These are phyloP conservation scores for Aschersonia sp. DNA, from an alignment of 2,329 filamentous ascomycete genomes.

Conservation along the genomic window DNA sequence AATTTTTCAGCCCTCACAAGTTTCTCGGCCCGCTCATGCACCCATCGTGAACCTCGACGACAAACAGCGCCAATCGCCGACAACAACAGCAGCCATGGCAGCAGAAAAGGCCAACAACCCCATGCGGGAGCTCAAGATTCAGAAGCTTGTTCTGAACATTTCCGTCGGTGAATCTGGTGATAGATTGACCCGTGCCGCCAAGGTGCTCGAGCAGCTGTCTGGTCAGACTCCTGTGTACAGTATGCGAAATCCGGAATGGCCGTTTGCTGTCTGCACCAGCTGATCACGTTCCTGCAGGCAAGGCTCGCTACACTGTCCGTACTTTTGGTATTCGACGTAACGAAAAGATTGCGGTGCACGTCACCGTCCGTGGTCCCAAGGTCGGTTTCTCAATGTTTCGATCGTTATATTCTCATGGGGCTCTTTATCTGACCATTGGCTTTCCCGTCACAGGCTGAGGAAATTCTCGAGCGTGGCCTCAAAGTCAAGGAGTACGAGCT, in stretches of 20 bases:
- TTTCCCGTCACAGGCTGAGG: conserved; percentile 56
- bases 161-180: conserved; percentile 99
- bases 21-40: conserved; percentile 13
- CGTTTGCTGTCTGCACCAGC: conserved; percentile 2
- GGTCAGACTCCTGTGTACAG: conserved; percentile 99
- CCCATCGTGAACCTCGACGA: conserved; percentile 5
- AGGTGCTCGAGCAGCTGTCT: conserved; percentile 98
- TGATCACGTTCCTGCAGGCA: conserved; percentile 43
- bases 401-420: too few relatives aligned
- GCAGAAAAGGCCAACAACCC: conserved; percentile 89
- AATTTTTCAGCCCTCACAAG: conserved; percentile 23
- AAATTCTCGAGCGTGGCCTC: conserved; percentile 99
- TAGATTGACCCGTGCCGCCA: conserved; percentile 98
- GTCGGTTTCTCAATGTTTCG: conserved; percentile 12
- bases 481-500: conserved; percentile 99
- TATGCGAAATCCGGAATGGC: conserved; percentile 26
- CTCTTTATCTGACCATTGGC: too few relatives aligned
- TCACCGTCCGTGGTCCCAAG: conserved; percentile 95
- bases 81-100: conserved; percentile 27
- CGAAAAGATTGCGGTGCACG: conserved; percentile 99
- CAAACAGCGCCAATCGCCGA: conserved; percentile 4
- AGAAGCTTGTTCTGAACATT: conserved; percentile 99
- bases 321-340: conserved; percentile 99
- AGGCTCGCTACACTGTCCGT: conserved; percentile 99
- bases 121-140: conserved; percentile 99